Evolutionary conservation across 768 basidiomycete genomes (phyloP), one percentile per base, ranked within the genome.

Genomic region (Suillus subalutaceus): DNA sequence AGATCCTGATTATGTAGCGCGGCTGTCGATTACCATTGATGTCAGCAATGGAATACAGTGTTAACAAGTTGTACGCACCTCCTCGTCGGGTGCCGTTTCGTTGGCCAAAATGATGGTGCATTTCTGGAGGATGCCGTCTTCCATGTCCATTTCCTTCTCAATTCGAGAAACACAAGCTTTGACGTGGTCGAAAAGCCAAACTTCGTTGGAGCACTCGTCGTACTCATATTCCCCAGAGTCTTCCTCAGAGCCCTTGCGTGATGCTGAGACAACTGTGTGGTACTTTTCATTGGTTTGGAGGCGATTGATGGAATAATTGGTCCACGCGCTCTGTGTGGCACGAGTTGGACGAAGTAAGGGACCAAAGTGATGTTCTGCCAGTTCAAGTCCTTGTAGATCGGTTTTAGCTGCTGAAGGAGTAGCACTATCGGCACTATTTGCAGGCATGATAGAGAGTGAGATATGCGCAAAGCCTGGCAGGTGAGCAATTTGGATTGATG

Each of bases 281-380:
- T 59, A 55, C 26, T 13, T 20, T 26, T 44, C n/a, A 30, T 65
- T 65, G 50, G 46, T 61, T 32, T 53, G 16, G 2, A 26, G 60
- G 56, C 69, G 68, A 38, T 67, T 61, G 7, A 63, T 3, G 15
- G 62, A 40, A 61, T 70, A 67, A 6, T 61, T 53, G 2, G 32
- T 23, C 70, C 65, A 68, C 6, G 53, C 55, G n/a, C 35, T 61
- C 3, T 18, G 44, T 0, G 63, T 63, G 6, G 64, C 62, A 62
- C 64, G 20, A 57, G 65, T 37, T 9, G 70, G 68, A 23, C 56
- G 62, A n/a, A 65, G n/a, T 40, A 67, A 41, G 0, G 70, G 64
- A 2, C 55, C 63, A 40, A 69, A 67, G 23, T 16, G 46, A 23
- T 48, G n/a, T 48, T n/a, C 46, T 0, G n/a, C 46, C 2, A 48